A percentile compares a stretch with the other conserved stretches of the same genome.
Evolutionary conservation across 192 early-diverging fungal genomes (phyloP).

Genomic region (Coemansia furcata): DNA sequence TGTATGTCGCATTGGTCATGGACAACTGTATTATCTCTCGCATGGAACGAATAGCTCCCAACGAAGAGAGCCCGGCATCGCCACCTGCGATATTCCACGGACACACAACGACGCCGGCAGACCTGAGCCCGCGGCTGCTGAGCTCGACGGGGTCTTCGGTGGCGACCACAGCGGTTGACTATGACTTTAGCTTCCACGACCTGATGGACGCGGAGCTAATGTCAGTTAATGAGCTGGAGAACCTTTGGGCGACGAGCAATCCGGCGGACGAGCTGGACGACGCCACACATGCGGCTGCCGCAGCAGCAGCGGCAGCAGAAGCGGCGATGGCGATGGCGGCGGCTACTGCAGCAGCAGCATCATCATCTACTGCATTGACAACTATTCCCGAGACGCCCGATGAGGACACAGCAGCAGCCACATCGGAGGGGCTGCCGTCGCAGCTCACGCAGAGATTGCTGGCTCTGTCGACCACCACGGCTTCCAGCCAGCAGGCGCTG

Average conservation of each 20-base stretch:
- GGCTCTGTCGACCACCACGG: slow-evolving; percentile 15
- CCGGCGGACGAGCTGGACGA: slow-evolving; percentile 4
- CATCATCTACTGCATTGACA: slow-evolving; percentile 6
- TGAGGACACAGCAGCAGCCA: slow-evolving; percentile 11
- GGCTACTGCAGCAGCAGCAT: neutral
- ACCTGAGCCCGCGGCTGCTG: neutral
- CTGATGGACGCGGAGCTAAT: slow-evolving; percentile 63
- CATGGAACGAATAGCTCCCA: slow-evolving; percentile 25
- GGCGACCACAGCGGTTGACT: slow-evolving; percentile 12
- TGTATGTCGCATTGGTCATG: slow-evolving; percentile 30
- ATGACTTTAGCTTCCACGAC: slow-evolving; percentile 56
- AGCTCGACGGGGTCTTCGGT: neutral
- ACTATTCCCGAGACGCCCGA: slow-evolving; percentile 29
- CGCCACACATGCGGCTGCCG: neutral
- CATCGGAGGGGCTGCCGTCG: slow-evolving; percentile 17
- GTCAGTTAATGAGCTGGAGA: slow-evolving; percentile 63
- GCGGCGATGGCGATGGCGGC: neutral
- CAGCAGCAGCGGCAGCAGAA: neutral
- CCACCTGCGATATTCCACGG: neutral
- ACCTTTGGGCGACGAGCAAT: slow-evolving; percentile 51
- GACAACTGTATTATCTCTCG: slow-evolving; percentile 17
- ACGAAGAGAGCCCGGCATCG: neutral
- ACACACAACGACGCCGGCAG: neutral
- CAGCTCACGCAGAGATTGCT: slow-evolving; percentile 43
- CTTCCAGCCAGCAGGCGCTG: neutral